Evolutionary conservation across 1,139 yeast genomes (phyloP).

Genomic region (Debaryomyces psychrophilus): DNA sequence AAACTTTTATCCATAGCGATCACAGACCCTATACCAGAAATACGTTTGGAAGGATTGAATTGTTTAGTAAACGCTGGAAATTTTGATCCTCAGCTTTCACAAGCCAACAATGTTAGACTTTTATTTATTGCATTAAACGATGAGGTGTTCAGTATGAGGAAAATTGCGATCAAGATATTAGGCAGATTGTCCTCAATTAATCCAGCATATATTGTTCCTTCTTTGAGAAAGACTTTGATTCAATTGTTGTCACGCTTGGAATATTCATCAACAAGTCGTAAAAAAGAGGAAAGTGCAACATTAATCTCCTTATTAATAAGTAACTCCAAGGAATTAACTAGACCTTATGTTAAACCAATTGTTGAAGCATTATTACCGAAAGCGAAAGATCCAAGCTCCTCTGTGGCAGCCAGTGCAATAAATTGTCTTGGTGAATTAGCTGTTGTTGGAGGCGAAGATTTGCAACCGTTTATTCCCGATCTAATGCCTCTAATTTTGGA

Average conservation of each 20-base stretch:
- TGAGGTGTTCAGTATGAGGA: constrained; percentile 81
- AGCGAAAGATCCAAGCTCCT: constrained; percentile 70
- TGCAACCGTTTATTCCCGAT: constrained; percentile 69
- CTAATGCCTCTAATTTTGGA: constrained; percentile 88
- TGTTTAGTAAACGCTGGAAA: constrained; percentile 63
- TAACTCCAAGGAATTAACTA: constrained; percentile 76
- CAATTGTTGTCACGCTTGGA: constrained; percentile 85
- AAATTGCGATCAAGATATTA: constrained; percentile 75
- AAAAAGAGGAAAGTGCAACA: constrained; percentile 85
- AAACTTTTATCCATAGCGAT: constrained; percentile 80
- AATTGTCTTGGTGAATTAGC: constrained; percentile 90
- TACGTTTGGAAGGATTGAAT: constrained; percentile 75
- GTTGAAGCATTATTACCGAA: constrained; percentile 80
- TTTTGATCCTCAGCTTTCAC: constrained; percentile 91
- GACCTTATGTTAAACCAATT: constrained; percentile 89
- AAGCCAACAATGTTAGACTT: constrained; percentile 85
- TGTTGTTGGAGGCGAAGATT: constrained; percentile 84
- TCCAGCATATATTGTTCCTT: constrained; percentile 95
- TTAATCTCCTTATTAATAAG: constrained; percentile 73
- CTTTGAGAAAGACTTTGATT: constrained; percentile 80
- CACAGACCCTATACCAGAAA: constrained; percentile 87
- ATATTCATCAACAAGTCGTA: constrained; percentile 73
- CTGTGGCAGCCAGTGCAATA: constrained; percentile 85
- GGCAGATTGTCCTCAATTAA: constrained; percentile 85
- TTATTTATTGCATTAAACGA: constrained; percentile 90